These are phyloP conservation scores for Grosmannia serpens DNA, from an alignment of 2,329 filamentous ascomycete genomes.

Conservation along the genomic window DNA sequence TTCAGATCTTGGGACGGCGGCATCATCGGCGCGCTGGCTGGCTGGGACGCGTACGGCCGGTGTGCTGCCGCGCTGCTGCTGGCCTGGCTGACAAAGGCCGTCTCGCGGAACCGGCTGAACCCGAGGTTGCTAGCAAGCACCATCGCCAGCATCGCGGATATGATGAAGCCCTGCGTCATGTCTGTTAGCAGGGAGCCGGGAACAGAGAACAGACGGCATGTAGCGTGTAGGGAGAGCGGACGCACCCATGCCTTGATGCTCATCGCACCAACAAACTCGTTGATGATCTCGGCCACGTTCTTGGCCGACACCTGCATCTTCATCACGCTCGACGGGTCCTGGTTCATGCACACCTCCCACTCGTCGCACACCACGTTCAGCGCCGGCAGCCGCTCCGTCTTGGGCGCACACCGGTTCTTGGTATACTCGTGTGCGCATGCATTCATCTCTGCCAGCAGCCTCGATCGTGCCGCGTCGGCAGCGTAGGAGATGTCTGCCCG, in stretches of 20 bases:
- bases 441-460: conserved; percentile 61
- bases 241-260: conserved; percentile 63
- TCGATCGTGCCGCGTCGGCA: conserved; percentile 54
- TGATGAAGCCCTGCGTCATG: conserved; percentile 35
- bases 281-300: conserved; percentile 86
- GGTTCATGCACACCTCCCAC: conserved; percentile 82
- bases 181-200: conserved; percentile 8
- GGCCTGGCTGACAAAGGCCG: conserved; percentile 12
- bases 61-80: conserved; percentile 7
- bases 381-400: conserved; percentile 55
- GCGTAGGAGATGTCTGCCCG: conserved; percentile 65
- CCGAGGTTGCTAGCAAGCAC: conserved; percentile 40
- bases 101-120: conserved; percentile 25
- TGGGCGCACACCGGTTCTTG: conserved; percentile 61
- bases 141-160: conserved; percentile 34
- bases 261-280: conserved; percentile 84
- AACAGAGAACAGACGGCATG: background rate
- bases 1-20: conserved; percentile 18
- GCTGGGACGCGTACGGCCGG: conserved; percentile 17
- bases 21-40: conserved; percentile 14
- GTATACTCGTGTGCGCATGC: conserved; percentile 62
- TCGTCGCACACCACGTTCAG: conserved; percentile 61
- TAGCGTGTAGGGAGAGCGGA: conserved; percentile 2
- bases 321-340: conserved; percentile 67
- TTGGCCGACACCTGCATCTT: conserved; percentile 71